Evolutionary conservation across 805 yeast genomes (phyloP), one percentile per base, ranked within the genome.

Genomic region (Saccharomyces eubayanus): DNA sequence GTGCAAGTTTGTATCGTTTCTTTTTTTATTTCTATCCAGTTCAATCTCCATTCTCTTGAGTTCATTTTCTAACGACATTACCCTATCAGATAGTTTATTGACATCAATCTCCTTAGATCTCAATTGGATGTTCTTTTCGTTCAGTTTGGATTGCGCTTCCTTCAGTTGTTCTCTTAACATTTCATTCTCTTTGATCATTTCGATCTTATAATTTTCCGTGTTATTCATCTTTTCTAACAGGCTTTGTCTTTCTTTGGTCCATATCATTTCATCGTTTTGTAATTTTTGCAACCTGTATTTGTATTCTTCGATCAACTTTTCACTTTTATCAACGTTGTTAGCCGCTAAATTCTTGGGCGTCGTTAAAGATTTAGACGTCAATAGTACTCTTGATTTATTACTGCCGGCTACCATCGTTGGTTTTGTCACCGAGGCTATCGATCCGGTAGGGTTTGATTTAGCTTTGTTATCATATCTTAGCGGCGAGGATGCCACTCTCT

Each of bases 401-500:
- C 2, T 36, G 20, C 11, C 11, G 24, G 43, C 43, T 36, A 36
- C 43, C 21, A 46, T 30, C 53, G 51, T 27, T 12, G 55, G 41
- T 46, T 45, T 52, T 48, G 51, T 36, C 28, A 52, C 50, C 14
- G 47, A 53, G 12, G 53, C 41, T 8, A 49, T 28, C 12, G 30
- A 47, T 10, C 52, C 47, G 27, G n/a, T 52, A n/a, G 50, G 48
- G 11, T 30, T 14, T 31, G 47, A 5, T 31, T 41, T 31, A 10
- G 45, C 16, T 27, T 50, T 51, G 28, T 9, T 51, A 16, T 21
- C 65, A 45, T 77, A 67, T 61, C 82, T 84, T 36, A 82, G 75
- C 0, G 92, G 92, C 0, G 91, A 85, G 0, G 87, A 74, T 0
- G 92, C 87, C 0, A 79, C 77, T 56, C 94, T 74, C 61, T 86